Conservation (phyloP, 768 basidiomycete genomes). For the Lactifluus pinguis region DNA sequence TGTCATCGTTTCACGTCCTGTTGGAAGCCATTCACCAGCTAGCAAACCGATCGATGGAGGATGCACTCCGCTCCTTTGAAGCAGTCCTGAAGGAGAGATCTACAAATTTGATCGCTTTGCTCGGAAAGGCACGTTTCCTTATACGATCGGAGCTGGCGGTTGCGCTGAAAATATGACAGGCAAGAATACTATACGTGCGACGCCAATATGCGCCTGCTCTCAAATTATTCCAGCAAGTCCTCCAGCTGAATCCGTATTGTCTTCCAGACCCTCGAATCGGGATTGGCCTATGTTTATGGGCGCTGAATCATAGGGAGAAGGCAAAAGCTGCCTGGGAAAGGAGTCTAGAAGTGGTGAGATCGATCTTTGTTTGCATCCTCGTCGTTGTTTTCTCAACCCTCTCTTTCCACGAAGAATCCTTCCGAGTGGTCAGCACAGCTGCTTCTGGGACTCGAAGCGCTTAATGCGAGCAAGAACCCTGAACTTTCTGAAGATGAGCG, state of each 20-base stretch:
- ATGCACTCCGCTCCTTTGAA: conserved; percentile 76
- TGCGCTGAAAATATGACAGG: conserved; percentile 36
- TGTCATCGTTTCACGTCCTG: neutral
- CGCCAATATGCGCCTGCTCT: conserved; percentile 73
- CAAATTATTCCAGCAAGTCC: conserved; percentile 76
- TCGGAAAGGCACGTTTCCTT: conserved; percentile 59
- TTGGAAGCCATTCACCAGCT: conserved; percentile 69
- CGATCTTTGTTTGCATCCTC: neutral
- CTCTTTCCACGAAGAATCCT: conserved; percentile 46
- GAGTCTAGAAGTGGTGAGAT: conserved; percentile 71
- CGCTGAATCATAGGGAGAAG: conserved; percentile 70
- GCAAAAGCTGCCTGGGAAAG: conserved; percentile 89
- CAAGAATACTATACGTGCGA: conserved; percentile 74
- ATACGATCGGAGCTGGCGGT: neutral
- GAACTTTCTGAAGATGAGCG: conserved; percentile 56
- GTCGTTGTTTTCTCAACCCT: neutral
- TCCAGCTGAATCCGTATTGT: conserved; percentile 69
- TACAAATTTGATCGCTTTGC: conserved; percentile 77
- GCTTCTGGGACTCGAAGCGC: conserved; percentile 74
- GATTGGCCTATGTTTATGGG: conserved; percentile 90
- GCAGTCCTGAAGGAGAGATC: conserved; percentile 68
- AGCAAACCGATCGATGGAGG: conserved; percentile 70
- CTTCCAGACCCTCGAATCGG: conserved; percentile 92
- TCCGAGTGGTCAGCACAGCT: conserved; percentile 71
- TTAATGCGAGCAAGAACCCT: conserved; percentile 78